These are phyloP conservation scores for Aspergillus affinis DNA, from an alignment of 495 filamentous ascomycete species.

Conservation along the genomic window DNA sequence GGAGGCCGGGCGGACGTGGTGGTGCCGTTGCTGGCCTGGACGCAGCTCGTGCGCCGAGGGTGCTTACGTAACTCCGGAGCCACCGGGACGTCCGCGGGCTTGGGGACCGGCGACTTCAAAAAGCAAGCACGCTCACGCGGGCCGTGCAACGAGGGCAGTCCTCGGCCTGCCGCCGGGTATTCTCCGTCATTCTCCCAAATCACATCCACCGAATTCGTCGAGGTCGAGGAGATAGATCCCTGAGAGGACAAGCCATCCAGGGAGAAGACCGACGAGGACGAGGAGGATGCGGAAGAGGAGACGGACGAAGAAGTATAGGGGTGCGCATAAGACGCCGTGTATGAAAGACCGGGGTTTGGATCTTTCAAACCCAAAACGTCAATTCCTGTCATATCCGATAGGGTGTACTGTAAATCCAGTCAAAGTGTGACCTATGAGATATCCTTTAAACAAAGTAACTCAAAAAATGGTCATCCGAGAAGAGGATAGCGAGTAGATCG, in stretches of 20 bases:
- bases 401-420: conserved; percentile 12
- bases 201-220: conserved; percentile 47
- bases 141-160: conserved; percentile 19
- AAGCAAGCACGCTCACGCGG: conserved; percentile 24
- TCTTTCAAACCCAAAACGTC: conserved; percentile 49
- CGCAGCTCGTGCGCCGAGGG: conserved; percentile 69
- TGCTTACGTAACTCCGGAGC: conserved; percentile 73
- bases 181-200: conserved; percentile 50
- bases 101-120: conserved; percentile 32
- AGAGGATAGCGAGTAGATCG: background rate
- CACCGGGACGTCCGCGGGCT: conserved; percentile 47
- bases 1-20: conserved; percentile 67
- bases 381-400: conserved; percentile 49
- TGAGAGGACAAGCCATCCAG: conserved; percentile 60
- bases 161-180: conserved; percentile 30
- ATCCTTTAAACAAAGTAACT: conserved; percentile 15
- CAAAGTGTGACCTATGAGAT: conserved; percentile 14
- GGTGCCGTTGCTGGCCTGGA: conserved; percentile 32
- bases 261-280: conserved; percentile 80
- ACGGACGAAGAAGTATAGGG: conserved; percentile 69
- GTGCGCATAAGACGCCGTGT: conserved; percentile 43
- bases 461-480: conserved; percentile 15
- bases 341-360: conserved; percentile 40
- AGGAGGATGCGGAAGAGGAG: conserved; percentile 71
- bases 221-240: conserved; percentile 51